These are phyloP conservation scores for Biancaea sappan DNA, from an alignment of 306 rosid genomes.

Conservation along the genomic window DNA sequence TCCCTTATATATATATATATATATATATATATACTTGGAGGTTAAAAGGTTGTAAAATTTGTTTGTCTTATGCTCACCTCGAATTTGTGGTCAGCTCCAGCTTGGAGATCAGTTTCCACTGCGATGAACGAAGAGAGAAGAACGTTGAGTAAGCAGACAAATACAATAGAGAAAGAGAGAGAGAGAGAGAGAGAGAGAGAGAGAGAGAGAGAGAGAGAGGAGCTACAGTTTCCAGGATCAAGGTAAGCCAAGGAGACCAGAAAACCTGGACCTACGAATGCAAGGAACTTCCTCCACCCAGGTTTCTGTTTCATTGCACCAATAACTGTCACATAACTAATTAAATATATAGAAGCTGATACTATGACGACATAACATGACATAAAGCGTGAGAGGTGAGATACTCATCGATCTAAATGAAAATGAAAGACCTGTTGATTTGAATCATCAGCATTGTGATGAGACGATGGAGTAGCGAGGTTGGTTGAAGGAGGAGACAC, in stretches of 20 bases:
- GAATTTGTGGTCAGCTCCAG: constrained; percentile 73
- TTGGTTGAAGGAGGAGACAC: not conserved
- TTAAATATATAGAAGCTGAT: not conserved
- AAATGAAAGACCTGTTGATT: constrained; percentile 39
- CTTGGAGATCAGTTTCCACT: constrained; percentile 98
- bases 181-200: not conserved
- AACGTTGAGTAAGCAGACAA: not conserved
- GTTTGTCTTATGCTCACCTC: constrained; percentile 56
- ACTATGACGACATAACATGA: not conserved
- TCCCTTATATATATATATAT: too few species aligned
- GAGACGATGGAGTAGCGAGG: too few species aligned
- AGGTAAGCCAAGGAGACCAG: constrained; percentile 92
- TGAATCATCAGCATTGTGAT: constrained; percentile 3
- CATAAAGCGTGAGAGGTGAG: too few species aligned
- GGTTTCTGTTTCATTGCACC: constrained; percentile 44
- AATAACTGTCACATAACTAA: not conserved
- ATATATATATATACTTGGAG: too few species aligned
- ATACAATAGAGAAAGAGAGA: not conserved
- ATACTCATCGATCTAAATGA: too few species aligned
- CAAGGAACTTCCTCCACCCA: constrained; percentile 78
- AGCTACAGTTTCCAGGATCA: constrained; percentile 83
- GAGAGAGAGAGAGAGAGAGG: not conserved
- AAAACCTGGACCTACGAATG: constrained; percentile 79
- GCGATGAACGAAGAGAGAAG: not conserved
- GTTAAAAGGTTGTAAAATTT: not conserved